Percentiles rank a stretch among this genome's conserved stretches.
Evolutionary conservation across 495 filamentous ascomycete genomes (phyloP).

Genomic region (Bathelium albidoporum): DNA sequence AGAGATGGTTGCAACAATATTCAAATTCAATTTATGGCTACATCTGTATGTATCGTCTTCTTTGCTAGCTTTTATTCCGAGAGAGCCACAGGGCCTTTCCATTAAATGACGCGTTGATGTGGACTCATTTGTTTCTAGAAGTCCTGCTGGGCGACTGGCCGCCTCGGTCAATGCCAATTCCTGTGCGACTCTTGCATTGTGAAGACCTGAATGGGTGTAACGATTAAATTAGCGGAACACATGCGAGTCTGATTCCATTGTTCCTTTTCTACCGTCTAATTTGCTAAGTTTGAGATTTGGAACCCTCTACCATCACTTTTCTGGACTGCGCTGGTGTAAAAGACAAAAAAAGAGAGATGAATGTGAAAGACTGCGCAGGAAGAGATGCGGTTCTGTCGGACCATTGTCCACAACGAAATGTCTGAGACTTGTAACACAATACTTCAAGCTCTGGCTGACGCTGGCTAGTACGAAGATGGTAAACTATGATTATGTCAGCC

Average conservation of each 20-base stretch:
- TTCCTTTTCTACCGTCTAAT: conserved; percentile 23
- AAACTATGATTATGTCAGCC: neutral
- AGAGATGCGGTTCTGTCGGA: conserved; percentile 3
- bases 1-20: too few relatives aligned
- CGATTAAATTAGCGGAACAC: too few relatives aligned
- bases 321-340: conserved; percentile 17
- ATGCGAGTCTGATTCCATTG: conserved; percentile 22
- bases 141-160: too few relatives aligned
- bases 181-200: too few relatives aligned
- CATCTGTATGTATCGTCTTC: too few relatives aligned
- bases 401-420: conserved; percentile 5
- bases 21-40: too few relatives aligned
- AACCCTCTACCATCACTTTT: conserved; percentile 1
- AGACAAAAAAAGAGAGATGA: conserved; percentile 3
- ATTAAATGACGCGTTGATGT: too few relatives aligned
- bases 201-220: too few relatives aligned
- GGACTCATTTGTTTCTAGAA: too few relatives aligned
- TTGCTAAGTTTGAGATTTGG: conserved; percentile 25
- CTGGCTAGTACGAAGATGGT: neutral
- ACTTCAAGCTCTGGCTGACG: neutral
- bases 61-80: too few relatives aligned
- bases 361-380: conserved; percentile 1
- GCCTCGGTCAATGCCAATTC: too few relatives aligned
- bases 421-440: neutral
- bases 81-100: too few relatives aligned